Percentiles rank a stretch among this genome's conserved stretches.
These are phyloP conservation scores for Gypsophila paniculata DNA, from an alignment of 179 eudicot genomes.

Conservation along the genomic window DNA sequence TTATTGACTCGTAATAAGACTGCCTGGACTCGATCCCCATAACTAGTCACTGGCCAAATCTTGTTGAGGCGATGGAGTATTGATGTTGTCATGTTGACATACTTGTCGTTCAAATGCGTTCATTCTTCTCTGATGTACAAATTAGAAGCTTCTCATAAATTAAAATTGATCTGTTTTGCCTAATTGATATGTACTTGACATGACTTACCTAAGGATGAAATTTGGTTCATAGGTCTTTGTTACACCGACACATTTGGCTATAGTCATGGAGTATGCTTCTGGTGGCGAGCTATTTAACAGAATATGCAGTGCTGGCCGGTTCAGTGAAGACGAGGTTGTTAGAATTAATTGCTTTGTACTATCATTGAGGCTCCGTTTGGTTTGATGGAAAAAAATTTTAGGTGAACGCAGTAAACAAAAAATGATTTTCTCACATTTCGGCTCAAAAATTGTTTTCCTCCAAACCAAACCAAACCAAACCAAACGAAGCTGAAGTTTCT, in stretches of 20 bases:
- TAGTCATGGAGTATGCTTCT: slow-evolving; percentile 50
- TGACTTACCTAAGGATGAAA: background rate
- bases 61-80: background rate
- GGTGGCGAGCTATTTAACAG: slow-evolving; percentile 47
- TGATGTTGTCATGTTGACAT: background rate
- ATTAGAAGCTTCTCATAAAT: background rate
- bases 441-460: background rate
- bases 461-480: slow-evolving; percentile 6
- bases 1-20: background rate
- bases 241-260: slow-evolving; percentile 45
- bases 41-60: background rate
- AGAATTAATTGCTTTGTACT: background rate
- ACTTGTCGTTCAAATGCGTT: background rate
- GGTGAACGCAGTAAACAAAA: background rate
- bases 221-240: slow-evolving; percentile 28
- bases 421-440: background rate
- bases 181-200: background rate
- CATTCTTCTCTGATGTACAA: background rate
- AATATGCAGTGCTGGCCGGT: slow-evolving; percentile 44
- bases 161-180: background rate
- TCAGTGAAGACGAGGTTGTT: slow-evolving; percentile 48
- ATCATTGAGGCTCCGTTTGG: background rate
- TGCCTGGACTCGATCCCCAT: background rate
- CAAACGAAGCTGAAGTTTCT: background rate
- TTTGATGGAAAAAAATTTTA: background rate